Conservation (phyloP, 352 stramenopile genomes). For the Pythium phragmiticola region DNA sequence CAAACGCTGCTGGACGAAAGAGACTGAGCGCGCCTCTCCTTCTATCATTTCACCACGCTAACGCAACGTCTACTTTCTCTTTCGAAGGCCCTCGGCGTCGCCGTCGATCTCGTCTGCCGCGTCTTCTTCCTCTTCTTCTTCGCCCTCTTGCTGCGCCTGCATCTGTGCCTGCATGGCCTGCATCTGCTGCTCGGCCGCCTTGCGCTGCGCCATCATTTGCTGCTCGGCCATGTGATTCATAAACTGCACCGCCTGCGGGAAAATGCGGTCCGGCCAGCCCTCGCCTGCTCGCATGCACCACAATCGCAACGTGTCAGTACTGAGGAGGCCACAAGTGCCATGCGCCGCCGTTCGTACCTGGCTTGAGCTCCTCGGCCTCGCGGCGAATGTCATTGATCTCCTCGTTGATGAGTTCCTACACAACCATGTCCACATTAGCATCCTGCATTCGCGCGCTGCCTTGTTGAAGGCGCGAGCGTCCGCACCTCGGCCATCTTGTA, state of each 20-base stretch:
- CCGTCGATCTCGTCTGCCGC: conserved; percentile 17
- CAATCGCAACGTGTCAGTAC: neutral
- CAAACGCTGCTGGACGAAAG: conserved; percentile 26
- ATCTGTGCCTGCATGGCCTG: conserved; percentile 62
- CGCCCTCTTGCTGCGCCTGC: conserved; percentile 35
- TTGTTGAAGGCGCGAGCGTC: neutral
- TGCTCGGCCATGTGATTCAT: conserved; percentile 88
- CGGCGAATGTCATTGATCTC: conserved; percentile 84
- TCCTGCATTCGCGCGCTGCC: neutral
- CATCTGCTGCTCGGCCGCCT: conserved; percentile 69
- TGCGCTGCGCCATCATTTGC: conserved; percentile 79
- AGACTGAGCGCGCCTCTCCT: conserved; percentile 8
- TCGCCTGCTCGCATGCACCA: conserved; percentile 39
- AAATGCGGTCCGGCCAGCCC: conserved; percentile 86
- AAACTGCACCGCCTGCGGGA: conserved; percentile 86
- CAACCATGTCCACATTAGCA: conserved; percentile 2
- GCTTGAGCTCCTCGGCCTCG: conserved; percentile 81
- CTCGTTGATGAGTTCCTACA: conserved; percentile 78
- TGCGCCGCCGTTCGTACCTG: conserved; percentile 35
- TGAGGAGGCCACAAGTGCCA: neutral
- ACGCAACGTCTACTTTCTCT: conserved; percentile 53
- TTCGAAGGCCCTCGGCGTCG: conserved; percentile 44
- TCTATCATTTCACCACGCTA: conserved; percentile 16
- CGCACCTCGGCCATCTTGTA: conserved; percentile 78
- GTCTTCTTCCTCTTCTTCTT: conserved; percentile 2